These are phyloP conservation scores for Tuber aestivum DNA, from an alignment of 495 filamentous ascomycete genomes.

Conservation along the genomic window DNA sequence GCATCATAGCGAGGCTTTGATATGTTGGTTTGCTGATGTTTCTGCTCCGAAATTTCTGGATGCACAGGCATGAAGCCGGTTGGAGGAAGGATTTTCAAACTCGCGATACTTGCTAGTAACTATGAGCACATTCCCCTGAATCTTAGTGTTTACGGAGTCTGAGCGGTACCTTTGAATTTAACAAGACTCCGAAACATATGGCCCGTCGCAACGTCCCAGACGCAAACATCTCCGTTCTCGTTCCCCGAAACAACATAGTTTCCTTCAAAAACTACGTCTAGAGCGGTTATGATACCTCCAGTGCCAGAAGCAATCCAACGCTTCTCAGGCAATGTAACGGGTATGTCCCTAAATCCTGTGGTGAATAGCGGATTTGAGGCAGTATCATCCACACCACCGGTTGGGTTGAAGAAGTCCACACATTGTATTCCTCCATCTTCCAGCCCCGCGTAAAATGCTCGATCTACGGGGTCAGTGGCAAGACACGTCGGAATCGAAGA, in stretches of 20 bases:
- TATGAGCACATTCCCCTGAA: background rate
- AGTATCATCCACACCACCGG: conserved; percentile 13
- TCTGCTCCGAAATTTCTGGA: background rate
- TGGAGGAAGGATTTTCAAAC: conserved; percentile 31
- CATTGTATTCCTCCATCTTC: conserved; percentile 77
- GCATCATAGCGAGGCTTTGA: conserved; percentile 39
- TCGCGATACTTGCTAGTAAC: conserved; percentile 27
- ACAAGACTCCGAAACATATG: conserved; percentile 32
- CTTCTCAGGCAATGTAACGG: conserved; percentile 31
- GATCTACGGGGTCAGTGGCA: conserved; percentile 72
- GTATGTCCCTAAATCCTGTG: conserved; percentile 29
- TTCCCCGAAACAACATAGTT: conserved; percentile 39
- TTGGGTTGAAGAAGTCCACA: conserved; percentile 55
- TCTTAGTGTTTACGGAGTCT: background rate
- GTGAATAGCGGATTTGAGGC: conserved; percentile 28
- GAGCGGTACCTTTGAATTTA: conserved; percentile 33
- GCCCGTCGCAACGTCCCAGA: conserved; percentile 42
- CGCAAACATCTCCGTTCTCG: conserved; percentile 35
- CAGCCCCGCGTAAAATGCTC: conserved; percentile 74
- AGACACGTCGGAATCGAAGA: conserved; percentile 64
- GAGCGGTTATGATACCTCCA: conserved; percentile 26
- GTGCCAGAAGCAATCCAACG: conserved; percentile 24
- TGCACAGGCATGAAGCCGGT: conserved; percentile 20
- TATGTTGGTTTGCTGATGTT: conserved; percentile 22
- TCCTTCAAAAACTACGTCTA: conserved; percentile 36